phyloP scores from a whole-genome alignment of 1,284 basidiomycete species.

The Abortiporus biennis region DNA sequence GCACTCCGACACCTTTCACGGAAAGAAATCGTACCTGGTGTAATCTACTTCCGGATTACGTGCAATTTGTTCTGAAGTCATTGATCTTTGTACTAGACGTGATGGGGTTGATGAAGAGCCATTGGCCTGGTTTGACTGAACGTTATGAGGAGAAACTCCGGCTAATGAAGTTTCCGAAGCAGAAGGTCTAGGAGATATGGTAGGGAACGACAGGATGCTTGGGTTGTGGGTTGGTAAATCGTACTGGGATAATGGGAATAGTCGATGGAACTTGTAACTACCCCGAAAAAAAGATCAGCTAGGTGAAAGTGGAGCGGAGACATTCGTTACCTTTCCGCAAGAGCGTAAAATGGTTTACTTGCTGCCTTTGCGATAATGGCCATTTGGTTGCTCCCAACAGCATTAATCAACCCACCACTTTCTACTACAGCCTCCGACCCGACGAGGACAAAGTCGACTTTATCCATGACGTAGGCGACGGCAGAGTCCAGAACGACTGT shows the following conservation, averaged over 20 bases:
- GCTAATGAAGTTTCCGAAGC: slow-evolving; percentile 14
- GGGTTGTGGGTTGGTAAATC: slow-evolving; percentile 86
- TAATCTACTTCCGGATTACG: slow-evolving; percentile 81
- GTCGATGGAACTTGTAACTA: slow-evolving; percentile 95
- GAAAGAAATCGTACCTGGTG: slow-evolving; percentile 49
- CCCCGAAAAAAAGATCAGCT: slow-evolving; percentile 20
- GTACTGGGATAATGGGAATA: slow-evolving; percentile 95
- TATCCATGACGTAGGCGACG: slow-evolving; percentile 95
- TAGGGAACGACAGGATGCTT: slow-evolving; percentile 61
- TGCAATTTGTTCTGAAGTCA: slow-evolving; percentile 70
- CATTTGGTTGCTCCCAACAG: slow-evolving; percentile 93
- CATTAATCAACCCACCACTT: slow-evolving; percentile 85
- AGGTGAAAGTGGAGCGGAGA: too few relatives aligned
- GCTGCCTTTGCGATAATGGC: slow-evolving; percentile 93
- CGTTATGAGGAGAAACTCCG: slow-evolving; percentile 16
- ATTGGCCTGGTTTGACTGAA: too few relatives aligned
- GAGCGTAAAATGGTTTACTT: slow-evolving; percentile 94
- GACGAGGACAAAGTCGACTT: slow-evolving; percentile 87
- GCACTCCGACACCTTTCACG: background rate
- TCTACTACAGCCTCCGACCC: slow-evolving; percentile 98
- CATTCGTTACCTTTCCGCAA: slow-evolving; percentile 87
- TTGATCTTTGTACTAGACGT: slow-evolving; percentile 29
- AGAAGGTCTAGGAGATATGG: slow-evolving; percentile 25
- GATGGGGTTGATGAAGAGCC: too few relatives aligned
- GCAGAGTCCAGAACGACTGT: slow-evolving; percentile 95